Conservation (phyloP, 371 early-diverging fungal species). For the Lichtheimia ornata region DNA sequence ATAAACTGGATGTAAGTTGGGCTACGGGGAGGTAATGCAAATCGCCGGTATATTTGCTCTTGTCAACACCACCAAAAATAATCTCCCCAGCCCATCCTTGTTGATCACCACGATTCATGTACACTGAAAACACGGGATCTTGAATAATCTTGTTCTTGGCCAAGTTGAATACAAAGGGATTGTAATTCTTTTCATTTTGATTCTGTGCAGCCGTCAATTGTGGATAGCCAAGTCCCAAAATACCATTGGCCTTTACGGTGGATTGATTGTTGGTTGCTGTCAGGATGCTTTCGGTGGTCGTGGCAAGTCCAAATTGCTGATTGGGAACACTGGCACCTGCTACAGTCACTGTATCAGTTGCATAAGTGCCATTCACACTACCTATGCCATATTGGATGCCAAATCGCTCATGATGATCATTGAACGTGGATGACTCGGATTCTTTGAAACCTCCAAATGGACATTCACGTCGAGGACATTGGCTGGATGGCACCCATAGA, state of each 20-base stretch:
- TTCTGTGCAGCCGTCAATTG: conserved; percentile 37
- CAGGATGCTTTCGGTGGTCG: conserved; percentile 32
- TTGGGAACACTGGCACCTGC: conserved; percentile 38
- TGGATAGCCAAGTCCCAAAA: conserved; percentile 50
- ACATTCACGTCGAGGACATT: conserved; percentile 20
- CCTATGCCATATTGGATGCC: conserved; percentile 34
- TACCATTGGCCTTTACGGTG: conserved; percentile 41
- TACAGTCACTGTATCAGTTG: conserved; percentile 24
- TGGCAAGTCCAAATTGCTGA: conserved; percentile 47
- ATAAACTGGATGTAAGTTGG: conserved; percentile 15
- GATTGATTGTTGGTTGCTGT: conserved; percentile 15
- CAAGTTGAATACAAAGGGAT: conserved; percentile 47
- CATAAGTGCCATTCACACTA: conserved; percentile 32
- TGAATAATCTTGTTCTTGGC: conserved; percentile 34
- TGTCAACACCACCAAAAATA: conserved; percentile 61
- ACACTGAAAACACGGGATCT: conserved; percentile 46
- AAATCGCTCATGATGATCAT: conserved; percentile 14
- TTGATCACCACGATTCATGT: conserved; percentile 27
- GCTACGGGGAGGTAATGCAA: conserved; percentile 51
- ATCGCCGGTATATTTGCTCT: conserved; percentile 49
- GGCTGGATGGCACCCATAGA: conserved; percentile 30
- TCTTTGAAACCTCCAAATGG: conserved; percentile 30
- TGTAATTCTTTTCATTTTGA: conserved; percentile 29
- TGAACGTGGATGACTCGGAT: conserved; percentile 23
- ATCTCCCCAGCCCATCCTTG: conserved; percentile 55